Evolutionary conservation across 805 yeast genomes (phyloP), one percentile per base, ranked within the genome.

Genomic region (Lipomyces starkeyi): DNA sequence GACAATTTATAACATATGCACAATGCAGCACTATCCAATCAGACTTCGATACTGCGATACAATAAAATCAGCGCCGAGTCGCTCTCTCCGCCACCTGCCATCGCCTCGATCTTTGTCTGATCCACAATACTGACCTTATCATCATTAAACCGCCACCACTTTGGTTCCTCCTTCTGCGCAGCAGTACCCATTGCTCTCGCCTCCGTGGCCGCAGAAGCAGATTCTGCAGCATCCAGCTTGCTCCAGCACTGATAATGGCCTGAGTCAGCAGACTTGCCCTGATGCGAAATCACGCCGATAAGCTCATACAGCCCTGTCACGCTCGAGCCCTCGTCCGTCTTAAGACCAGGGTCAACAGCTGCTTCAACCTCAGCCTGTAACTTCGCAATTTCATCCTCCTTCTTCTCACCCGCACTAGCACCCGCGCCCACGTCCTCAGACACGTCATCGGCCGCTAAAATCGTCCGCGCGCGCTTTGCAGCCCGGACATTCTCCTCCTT

Each of bases 81-180:
- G 74, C 97, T 67, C 81, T 96, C 99, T 66, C 98, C 98, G 66
- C 99, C 99, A 57, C 99, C 99, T 4, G 98, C 91, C 73, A 95
- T 83, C 65, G 85, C 79, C 78, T 93, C 97, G 69, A 95, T 87
- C 76, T 87, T 91, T 62, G 93, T 95, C 76, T 87, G 90, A 70
- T 84, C 87, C n/a, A 93, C 93, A 55, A 83, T 81, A 7, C 86
- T 82, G 20, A 95, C 97, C 77, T 89, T 89, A 80, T 93, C 97
- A 79, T 95, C 99, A 78, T 95, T 93, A 80, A 91, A 95, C 79
- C 88, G 89, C 89, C 91, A 94, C 99, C 99, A 95, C 71, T 83
- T 85, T 60, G 90, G 88, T 40, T 91, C 93, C 61, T 75, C 78
- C 64, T 73, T 70, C 59, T 68, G 69, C 37, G 14, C 58, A 1